These are phyloP conservation scores for Botryotinia globosa DNA, from an alignment of 2,329 filamentous ascomycete species.

Conservation along the genomic window DNA sequence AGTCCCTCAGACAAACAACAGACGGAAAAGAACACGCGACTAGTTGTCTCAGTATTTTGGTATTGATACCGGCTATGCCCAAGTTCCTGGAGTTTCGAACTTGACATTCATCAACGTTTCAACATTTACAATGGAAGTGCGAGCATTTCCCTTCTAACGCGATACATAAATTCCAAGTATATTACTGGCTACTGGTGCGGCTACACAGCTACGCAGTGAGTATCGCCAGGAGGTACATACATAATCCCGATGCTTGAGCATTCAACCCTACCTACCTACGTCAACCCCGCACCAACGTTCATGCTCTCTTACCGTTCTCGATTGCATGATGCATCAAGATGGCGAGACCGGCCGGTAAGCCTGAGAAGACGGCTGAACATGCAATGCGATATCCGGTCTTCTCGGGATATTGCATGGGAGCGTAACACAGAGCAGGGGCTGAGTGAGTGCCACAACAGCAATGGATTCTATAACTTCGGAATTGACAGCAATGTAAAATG, in stretches of 20 bases:
- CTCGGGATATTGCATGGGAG: conserved; percentile 4
- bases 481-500: neutral
- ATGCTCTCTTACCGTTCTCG: neutral
- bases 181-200: neutral
- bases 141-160: neutral
- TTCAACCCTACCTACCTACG: neutral
- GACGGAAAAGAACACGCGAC: neutral
- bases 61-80: neutral
- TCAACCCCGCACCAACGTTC: neutral
- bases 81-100: neutral
- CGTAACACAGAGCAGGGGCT: neutral
- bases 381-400: neutral
- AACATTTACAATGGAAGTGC: neutral
- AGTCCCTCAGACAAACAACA: neutral
- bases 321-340: neutral
- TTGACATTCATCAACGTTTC: too few relatives aligned
- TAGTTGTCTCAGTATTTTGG: neutral
- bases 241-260: neutral
- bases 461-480: neutral
- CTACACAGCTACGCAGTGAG: neutral
- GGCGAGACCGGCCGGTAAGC: neutral
- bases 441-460: neutral
- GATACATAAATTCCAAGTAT: neutral
- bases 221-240: neutral
- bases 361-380: neutral